Conservation (phyloP, 2,329 filamentous ascomycete genomes). For the Trichophyton simii region DNA sequence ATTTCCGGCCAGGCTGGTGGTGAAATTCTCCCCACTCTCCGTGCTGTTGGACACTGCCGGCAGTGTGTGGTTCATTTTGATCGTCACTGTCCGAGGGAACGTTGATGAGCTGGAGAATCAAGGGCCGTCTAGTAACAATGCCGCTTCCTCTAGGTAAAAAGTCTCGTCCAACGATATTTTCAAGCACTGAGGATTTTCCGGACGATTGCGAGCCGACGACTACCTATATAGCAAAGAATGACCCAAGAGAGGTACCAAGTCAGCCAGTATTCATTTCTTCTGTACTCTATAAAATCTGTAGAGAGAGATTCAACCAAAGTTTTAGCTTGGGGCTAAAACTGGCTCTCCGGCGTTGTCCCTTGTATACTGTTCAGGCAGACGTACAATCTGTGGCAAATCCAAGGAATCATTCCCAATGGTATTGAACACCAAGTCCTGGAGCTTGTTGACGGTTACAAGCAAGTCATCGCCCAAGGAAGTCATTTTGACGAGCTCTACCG, state of each 20-base stretch:
- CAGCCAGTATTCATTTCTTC: neutral
- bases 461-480: slow-evolving; percentile 91
- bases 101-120: slow-evolving; percentile 98
- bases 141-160: slow-evolving; percentile 93
- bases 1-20: slow-evolving; percentile 77
- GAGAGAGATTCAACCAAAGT: neutral
- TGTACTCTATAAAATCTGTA: neutral
- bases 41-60: slow-evolving; percentile 56
- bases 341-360: neutral
- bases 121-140: slow-evolving; percentile 84
- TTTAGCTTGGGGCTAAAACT: neutral
- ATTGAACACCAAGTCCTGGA: slow-evolving; percentile 98
- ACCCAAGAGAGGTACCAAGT: slow-evolving; percentile 11
- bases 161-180: slow-evolving; percentile 96
- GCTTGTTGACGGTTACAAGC: slow-evolving; percentile 89
- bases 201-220: slow-evolving; percentile 97
- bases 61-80: slow-evolving; percentile 61
- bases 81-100: slow-evolving; percentile 64
- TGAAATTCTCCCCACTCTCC: slow-evolving; percentile 90
- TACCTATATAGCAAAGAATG: slow-evolving; percentile 47
- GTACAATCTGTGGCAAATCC: slow-evolving; percentile 93
- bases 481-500: slow-evolving; percentile 43
- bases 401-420: slow-evolving; percentile 98
- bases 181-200: slow-evolving; percentile 94
- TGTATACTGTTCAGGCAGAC: slow-evolving; percentile 22